Base-by-base conservation (phyloP, 345 rosid species). In the Mercurialis annua region DNA sequence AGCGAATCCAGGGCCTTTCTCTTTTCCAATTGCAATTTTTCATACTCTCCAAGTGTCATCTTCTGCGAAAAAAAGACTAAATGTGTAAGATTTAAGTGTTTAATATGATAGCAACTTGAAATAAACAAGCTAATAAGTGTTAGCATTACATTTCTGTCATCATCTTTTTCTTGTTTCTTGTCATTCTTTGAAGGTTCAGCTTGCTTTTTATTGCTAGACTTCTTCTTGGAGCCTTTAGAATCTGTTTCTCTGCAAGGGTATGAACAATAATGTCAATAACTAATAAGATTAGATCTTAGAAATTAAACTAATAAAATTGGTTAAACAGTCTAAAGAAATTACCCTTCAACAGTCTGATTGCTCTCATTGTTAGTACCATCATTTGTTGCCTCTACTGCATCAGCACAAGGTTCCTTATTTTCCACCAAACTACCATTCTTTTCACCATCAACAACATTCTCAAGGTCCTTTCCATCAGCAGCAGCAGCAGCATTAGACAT, bases 1-100 rank as follows among this genome's bases (percentile, higher is more conserved):
- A 62, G 36, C 46, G 68, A 47, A 33, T 43, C 64, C 64, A 62
- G 23, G 2, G 49, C 40, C 20, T 34, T 68, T 44, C 48, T 59
- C 56, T 11, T 61, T 38, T 60, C 42, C 1, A 10, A 2, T 4
- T 15, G 59, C 18, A 51, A 4, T 24, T 60, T 60, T 34, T 61
- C 72, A 38, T 67, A 67, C 43, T 67, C 77, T 43, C 26, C 38
- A 8, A 73, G 58, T 1, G 69, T 67, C 63, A 40, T 58, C n/a
- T 51, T 43, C 72, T 73, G 69, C 47, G 47, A 54, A 14, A 1
- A 56, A 7, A 55, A 29, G 38, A 55, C n/a, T 20, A 55, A 55
- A 15, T 5, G 24, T 20, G 21, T 29, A 29, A 40, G 44, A 34
- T 40, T 3, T 40, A 40, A 14, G 44, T 9, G 5, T 40, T 40